Evolutionary conservation across 192 early-diverging fungal genomes (phyloP).

Genomic region (Coemansia sp.): DNA sequence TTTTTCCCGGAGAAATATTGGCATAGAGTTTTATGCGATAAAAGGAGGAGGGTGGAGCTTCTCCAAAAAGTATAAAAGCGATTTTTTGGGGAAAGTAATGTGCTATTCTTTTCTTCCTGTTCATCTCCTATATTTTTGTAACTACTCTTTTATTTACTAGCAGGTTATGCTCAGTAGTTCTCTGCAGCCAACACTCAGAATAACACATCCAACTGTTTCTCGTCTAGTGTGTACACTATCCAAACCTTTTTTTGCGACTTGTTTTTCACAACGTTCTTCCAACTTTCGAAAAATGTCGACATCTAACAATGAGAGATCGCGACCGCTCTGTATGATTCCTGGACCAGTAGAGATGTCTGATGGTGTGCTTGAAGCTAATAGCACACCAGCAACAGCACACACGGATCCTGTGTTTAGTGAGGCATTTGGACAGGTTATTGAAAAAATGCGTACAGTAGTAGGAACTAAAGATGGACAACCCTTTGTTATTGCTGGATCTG

Average conservation of each 20-base stretch:
- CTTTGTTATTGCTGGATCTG: slow-evolving; percentile 91
- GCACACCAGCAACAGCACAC: slow-evolving; percentile 88
- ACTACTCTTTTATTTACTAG: background rate
- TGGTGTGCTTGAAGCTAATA: slow-evolving; percentile 80
- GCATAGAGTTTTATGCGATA: too few species aligned
- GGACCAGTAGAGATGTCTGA: slow-evolving; percentile 94
- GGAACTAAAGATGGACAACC: slow-evolving; percentile 82
- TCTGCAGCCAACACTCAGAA: background rate
- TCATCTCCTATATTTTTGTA: too few species aligned
- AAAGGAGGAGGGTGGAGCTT: background rate
- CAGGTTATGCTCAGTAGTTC: background rate
- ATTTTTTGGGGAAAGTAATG: background rate
- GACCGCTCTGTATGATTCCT: slow-evolving; percentile 93
- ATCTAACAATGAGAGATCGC: slow-evolving; percentile 24
- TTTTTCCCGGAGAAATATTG: too few species aligned
- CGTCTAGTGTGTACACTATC: background rate
- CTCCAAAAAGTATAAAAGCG: background rate
- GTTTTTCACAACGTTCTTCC: background rate
- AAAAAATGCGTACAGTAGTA: slow-evolving; percentile 78
- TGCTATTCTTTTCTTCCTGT: too few species aligned
- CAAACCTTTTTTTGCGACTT: background rate
- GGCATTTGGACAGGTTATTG: slow-evolving; percentile 82
- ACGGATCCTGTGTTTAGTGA: slow-evolving; percentile 88
- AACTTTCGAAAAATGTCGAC: slow-evolving; percentile 1
- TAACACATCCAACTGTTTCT: background rate